Percentiles rank a stretch among this genome's conserved stretches.
Conservation (phyloP, 495 filamentous ascomycete genomes). For the Pyrenopolyporus hunteri region DNA sequence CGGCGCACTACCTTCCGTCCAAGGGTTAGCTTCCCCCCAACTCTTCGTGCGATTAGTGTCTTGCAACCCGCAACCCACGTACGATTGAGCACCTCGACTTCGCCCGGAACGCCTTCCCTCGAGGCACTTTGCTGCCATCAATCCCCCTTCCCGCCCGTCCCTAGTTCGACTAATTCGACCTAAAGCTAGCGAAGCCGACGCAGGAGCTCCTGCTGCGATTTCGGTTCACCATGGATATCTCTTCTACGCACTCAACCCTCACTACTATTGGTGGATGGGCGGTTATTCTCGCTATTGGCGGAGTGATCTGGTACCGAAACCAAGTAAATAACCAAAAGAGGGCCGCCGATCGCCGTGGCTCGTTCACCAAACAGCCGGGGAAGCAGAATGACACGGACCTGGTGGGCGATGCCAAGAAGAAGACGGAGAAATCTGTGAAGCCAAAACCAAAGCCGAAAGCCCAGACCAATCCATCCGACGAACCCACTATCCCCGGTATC, state of each 20-base stretch:
- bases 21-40: conserved; percentile 27
- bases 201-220: not conserved
- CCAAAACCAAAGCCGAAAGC: conserved; percentile 41
- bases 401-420: conserved; percentile 37
- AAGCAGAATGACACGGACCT: conserved; percentile 42
- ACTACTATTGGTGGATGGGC: conserved; percentile 62
- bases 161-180: not conserved
- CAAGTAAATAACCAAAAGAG: conserved; percentile 44
- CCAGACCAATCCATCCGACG: conserved; percentile 23
- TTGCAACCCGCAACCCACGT: conserved; percentile 11
- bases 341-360: conserved; percentile 43
- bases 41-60: conserved; percentile 14
- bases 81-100: conserved; percentile 11
- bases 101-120: conserved; percentile 12
- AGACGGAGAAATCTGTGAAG: conserved; percentile 39
- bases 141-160: not conserved
- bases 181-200: conserved; percentile 4
- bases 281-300: conserved; percentile 59
- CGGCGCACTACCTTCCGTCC: conserved; percentile 35
- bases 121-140: conserved; percentile 31
- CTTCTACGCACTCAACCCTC: conserved; percentile 41
- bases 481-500: conserved; percentile 14
- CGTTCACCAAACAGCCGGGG: conserved; percentile 42
- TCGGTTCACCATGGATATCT: conserved; percentile 48
- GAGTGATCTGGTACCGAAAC: conserved; percentile 39